These are phyloP conservation scores for Russula olivacea DNA, from an alignment of 768 basidiomycete species.

Conservation along the genomic window DNA sequence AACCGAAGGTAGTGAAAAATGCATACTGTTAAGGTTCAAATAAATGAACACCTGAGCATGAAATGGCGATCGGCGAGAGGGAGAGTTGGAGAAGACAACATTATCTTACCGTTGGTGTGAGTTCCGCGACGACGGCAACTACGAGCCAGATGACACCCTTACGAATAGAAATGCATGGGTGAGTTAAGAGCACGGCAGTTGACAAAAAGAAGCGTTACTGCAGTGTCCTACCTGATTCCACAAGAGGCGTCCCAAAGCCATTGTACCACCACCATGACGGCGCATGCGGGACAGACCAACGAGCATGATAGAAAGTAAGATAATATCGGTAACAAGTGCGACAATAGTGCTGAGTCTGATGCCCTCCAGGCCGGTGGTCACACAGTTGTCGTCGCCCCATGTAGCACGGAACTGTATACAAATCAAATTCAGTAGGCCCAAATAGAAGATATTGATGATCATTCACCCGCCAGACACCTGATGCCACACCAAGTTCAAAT, in stretches of 20 bases:
- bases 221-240: neutral
- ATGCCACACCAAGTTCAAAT: neutral
- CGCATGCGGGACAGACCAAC: neutral
- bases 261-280: neutral
- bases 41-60: neutral
- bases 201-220: neutral
- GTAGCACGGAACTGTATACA: neutral
- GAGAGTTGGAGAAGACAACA: neutral
- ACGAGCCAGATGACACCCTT: neutral
- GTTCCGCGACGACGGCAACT: neutral
- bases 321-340: neutral
- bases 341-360: neutral
- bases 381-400: neutral
- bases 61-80: neutral
- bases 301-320: neutral
- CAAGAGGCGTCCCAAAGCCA: neutral
- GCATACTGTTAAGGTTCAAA: neutral
- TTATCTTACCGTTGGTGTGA: neutral
- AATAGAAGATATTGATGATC: neutral
- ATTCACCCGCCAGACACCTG: neutral
- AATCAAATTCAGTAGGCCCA: neutral
- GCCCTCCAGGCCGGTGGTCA: neutral
- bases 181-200: neutral
- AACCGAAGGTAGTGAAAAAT: neutral
- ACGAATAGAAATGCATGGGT: neutral